Percentiles rank a stretch among this genome's conserved stretches.
These are phyloP conservation scores for Neoboletus subvelutipes DNA, from an alignment of 768 basidiomycete genomes.

Conservation along the genomic window DNA sequence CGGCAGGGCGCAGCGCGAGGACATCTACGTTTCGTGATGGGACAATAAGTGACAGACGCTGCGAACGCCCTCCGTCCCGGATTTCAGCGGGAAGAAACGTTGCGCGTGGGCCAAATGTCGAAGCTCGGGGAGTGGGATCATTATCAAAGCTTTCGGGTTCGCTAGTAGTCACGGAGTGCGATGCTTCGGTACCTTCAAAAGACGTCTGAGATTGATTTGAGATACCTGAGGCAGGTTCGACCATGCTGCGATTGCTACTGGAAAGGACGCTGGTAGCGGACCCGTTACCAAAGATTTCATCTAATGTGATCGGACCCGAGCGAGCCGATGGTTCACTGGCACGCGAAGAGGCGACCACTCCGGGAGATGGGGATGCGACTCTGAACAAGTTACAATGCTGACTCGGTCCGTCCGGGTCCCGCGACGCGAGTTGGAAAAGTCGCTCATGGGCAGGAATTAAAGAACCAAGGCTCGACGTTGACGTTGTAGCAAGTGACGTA, in stretches of 20 bases:
- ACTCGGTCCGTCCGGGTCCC: constrained; percentile 10
- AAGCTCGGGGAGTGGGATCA: constrained; percentile 28
- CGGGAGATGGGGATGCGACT: constrained; percentile 6
- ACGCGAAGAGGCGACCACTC: neutral
- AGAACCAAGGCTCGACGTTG: constrained; percentile 33
- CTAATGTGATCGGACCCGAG: constrained; percentile 1
- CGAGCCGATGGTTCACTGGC: neutral
- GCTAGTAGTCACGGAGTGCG: constrained; percentile 4
- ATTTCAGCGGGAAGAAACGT: neutral
- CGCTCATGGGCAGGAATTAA: constrained; percentile 27
- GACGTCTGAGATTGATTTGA: constrained; percentile 2
- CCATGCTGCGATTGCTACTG: neutral
- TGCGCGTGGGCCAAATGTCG: constrained; percentile 15
- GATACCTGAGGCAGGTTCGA: neutral
- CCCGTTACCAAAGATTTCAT: constrained; percentile 9
- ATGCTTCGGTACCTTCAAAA: constrained; percentile 3
- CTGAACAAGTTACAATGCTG: neutral
- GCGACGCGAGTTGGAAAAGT: constrained; percentile 18
- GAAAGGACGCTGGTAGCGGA: constrained; percentile 5
- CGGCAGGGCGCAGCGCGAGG: constrained; percentile 16
- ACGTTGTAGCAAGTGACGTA: constrained; percentile 20
- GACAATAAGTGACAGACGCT: constrained; percentile 16
- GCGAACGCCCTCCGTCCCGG: constrained; percentile 5
- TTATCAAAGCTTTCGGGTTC: constrained; percentile 14
- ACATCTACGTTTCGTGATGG: constrained; percentile 7